Evolutionary conservation across 73 alveolate species (phyloP).

Genomic region (Blepharisma japonicum): DNA sequence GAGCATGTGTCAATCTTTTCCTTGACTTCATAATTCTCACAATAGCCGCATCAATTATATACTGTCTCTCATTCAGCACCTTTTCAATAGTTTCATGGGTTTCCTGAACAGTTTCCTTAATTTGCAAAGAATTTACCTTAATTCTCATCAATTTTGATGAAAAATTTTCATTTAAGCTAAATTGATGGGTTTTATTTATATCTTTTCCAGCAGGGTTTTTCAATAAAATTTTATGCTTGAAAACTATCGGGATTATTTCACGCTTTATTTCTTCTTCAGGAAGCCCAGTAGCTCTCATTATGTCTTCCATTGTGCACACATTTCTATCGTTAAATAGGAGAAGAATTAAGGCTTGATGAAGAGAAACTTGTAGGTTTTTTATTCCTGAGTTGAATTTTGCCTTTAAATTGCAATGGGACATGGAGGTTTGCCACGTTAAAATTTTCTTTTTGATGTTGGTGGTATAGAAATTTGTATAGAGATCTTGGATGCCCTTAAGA

Average conservation of each 20-base stretch:
- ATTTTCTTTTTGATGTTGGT: slow-evolving; percentile 34
- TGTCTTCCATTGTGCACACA: slow-evolving; percentile 10
- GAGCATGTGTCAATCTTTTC: slow-evolving; percentile 41
- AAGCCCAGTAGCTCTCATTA: slow-evolving; percentile 33
- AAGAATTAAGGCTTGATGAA: slow-evolving; percentile 35
- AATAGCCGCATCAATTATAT: slow-evolving; percentile 59
- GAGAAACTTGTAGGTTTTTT: slow-evolving; percentile 32
- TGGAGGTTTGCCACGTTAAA: slow-evolving; percentile 38
- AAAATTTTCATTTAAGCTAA: slow-evolving; percentile 43
- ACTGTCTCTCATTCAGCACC: slow-evolving; percentile 57
- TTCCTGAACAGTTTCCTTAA: slow-evolving; percentile 55
- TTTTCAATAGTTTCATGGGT: slow-evolving; percentile 51
- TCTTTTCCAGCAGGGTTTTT: slow-evolving; percentile 35
- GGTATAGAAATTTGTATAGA: slow-evolving; percentile 38
- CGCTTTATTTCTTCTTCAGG: slow-evolving; percentile 36
- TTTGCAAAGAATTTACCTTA: slow-evolving; percentile 39
- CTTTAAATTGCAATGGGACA: slow-evolving; percentile 33
- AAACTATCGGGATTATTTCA: slow-evolving; percentile 35
- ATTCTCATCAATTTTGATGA: slow-evolving; percentile 48
- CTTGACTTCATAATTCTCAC: slow-evolving; percentile 61
- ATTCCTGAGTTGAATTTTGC: slow-evolving; percentile 31
- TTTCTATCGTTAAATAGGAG: slow-evolving; percentile 32
- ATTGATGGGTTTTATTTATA: slow-evolving; percentile 30
- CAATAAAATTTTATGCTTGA: slow-evolving; percentile 36
- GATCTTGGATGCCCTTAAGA: slow-evolving; percentile 20